A percentile compares a stretch with the other conserved stretches of the same genome.
phyloP scores from a whole-genome alignment of 495 filamentous ascomycete species.

The Hypoxylon fragiforme region DNA sequence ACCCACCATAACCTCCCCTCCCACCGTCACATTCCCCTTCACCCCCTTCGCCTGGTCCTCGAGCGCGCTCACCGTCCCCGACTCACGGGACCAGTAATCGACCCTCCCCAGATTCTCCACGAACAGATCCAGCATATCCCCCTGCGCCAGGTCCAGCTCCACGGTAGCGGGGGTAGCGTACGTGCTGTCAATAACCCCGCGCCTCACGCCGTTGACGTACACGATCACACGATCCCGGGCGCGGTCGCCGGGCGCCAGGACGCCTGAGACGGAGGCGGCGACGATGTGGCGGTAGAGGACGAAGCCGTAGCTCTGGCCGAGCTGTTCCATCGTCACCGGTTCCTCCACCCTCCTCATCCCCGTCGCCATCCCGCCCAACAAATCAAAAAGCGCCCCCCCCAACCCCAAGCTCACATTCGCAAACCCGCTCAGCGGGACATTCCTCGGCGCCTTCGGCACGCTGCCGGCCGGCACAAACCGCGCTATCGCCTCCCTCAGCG shows the following conservation, averaged over 20 bases:
- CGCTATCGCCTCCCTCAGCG: slow-evolving; percentile 42
- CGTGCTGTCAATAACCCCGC: slow-evolving; percentile 50
- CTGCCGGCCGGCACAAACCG: slow-evolving; percentile 38
- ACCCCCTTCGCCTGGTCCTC: slow-evolving; percentile 52
- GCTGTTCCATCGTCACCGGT: slow-evolving; percentile 51
- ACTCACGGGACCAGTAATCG: slow-evolving; percentile 46
- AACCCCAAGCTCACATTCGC: slow-evolving; percentile 36
- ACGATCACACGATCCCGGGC: slow-evolving; percentile 50
- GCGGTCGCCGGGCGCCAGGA: slow-evolving; percentile 42
- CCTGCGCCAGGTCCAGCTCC: slow-evolving; percentile 35
- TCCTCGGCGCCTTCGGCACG: slow-evolving; percentile 38
- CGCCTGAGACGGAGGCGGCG: slow-evolving; percentile 29
- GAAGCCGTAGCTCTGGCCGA: slow-evolving; percentile 47
- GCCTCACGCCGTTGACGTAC: slow-evolving; percentile 45
- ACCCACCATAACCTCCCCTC: slow-evolving; percentile 30
- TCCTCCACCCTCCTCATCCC: slow-evolving; percentile 2
- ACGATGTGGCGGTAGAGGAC: slow-evolving; percentile 47
- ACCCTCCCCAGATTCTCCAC: slow-evolving; percentile 54
- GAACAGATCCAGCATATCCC: slow-evolving; percentile 47
- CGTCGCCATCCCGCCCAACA: slow-evolving; percentile 18
- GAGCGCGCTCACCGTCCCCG: slow-evolving; percentile 37
- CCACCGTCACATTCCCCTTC: slow-evolving; percentile 49
- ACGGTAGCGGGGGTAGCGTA: slow-evolving; percentile 43
- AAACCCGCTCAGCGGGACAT: slow-evolving; percentile 39
- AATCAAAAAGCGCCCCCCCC: slow-evolving; percentile 36